These are phyloP conservation scores for Penicillium mononematosum DNA, from an alignment of 495 filamentous ascomycete species.

Conservation along the genomic window DNA sequence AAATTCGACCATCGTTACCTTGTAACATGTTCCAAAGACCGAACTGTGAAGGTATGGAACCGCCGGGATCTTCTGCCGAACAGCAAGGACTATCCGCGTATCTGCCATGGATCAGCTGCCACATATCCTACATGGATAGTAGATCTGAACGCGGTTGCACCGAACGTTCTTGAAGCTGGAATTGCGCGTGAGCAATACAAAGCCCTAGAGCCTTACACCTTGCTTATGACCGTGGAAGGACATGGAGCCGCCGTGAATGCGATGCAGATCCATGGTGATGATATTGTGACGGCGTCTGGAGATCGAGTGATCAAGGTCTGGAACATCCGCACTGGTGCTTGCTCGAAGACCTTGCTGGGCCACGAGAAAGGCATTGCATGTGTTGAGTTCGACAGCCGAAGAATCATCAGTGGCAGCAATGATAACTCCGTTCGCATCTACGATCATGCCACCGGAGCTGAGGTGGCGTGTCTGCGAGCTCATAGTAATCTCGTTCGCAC, in stretches of 20 bases:
- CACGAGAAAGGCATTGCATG: conserved; percentile 97
- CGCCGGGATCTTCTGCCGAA: conserved; percentile 65
- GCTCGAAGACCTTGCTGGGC: conserved; percentile 73
- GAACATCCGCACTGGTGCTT: conserved; percentile 79
- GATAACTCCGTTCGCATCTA: conserved; percentile 95
- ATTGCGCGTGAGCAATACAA: conserved; percentile 41
- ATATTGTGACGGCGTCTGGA: conserved; percentile 91
- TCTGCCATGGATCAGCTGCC: conserved; percentile 38
- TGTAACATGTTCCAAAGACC: conserved; percentile 96
- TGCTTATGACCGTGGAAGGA: conserved; percentile 73
- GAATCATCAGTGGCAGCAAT: conserved; percentile 92
- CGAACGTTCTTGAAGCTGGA: conserved; percentile 42
- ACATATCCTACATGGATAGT: conserved; percentile 55
- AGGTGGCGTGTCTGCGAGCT: conserved; percentile 80
- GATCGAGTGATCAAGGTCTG: conserved; percentile 91
- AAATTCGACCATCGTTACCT: conserved; percentile 87
- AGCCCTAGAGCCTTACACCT: conserved; percentile 59
- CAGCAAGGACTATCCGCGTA: conserved; percentile 63
- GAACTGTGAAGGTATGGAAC: conserved; percentile 93
- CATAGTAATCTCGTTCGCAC: conserved; percentile 87
- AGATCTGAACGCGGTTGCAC: conserved; percentile 50
- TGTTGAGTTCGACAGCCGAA: conserved; percentile 94
- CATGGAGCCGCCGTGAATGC: conserved; percentile 94
- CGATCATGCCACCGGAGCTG: conserved; percentile 75
- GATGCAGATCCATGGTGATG: conserved; percentile 80